Percentiles rank a stretch among this genome's conserved stretches.
Evolutionary conservation across 2,329 filamentous ascomycete species (phyloP).

Genomic region (Hysterium pulicare): DNA sequence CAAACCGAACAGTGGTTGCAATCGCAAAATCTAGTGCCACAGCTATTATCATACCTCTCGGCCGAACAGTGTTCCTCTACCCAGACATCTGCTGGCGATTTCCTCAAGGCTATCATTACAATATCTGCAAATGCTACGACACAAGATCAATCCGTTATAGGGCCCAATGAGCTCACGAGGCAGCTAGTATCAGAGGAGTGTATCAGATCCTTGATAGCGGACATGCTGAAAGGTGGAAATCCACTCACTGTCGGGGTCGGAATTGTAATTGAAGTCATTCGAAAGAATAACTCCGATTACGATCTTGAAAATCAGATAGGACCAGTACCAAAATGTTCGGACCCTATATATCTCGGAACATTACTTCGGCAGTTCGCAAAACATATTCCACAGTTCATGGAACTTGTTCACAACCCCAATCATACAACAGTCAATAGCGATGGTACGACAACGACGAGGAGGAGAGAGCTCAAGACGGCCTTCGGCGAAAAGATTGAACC

Average conservation of each 20-base stretch:
- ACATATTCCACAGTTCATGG: conserved; percentile 92
- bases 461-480: conserved; percentile 75
- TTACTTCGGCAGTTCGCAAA: conserved; percentile 84
- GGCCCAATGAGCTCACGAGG: conserved; percentile 91
- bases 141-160: conserved; percentile 98
- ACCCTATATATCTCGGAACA: conserved; percentile 93
- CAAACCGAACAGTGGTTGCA: conserved; percentile 73
- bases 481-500: conserved; percentile 91
- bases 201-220: conserved; percentile 76
- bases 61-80: conserved; percentile 83
- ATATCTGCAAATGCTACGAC: conserved; percentile 98
- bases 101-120: conserved; percentile 97
- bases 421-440: conserved; percentile 57
- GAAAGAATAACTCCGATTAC: conserved; percentile 99
- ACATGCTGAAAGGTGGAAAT: conserved; percentile 93
- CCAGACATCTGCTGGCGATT: conserved; percentile 94
- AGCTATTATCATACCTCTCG: conserved; percentile 79
- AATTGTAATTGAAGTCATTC: conserved; percentile 96
- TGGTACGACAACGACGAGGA: conserved; percentile 60
- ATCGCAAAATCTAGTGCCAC: conserved; percentile 81
- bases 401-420: conserved; percentile 73
- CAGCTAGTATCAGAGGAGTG: conserved; percentile 87
- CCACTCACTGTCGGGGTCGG: conserved; percentile 93
- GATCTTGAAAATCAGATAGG: conserved; percentile 87
- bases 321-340: conserved; percentile 75